Percentiles rank a stretch among this genome's conserved stretches.
These are phyloP conservation scores for Chlorella ohadii DNA, from an alignment of 139 green algal genomes.

Conservation along the genomic window DNA sequence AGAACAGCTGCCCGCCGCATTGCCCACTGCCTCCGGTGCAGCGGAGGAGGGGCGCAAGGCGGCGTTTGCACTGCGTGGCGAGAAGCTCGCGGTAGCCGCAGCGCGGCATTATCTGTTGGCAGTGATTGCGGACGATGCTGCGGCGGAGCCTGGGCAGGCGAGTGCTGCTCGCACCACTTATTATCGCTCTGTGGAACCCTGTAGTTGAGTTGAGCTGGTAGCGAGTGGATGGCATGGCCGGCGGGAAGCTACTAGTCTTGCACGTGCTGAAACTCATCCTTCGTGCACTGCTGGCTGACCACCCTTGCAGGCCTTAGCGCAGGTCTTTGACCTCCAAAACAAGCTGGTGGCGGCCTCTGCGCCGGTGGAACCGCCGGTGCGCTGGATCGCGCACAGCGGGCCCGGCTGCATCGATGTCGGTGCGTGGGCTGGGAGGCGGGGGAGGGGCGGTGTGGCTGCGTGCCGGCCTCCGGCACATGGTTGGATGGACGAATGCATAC, in stretches of 20 bases:
- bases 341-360: constrained; percentile 75
- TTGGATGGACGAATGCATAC: too few relatives aligned
- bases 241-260: too few relatives aligned
- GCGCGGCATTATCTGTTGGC: constrained; percentile 71
- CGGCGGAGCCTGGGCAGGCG: background rate
- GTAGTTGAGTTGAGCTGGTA: too few relatives aligned
- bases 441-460: background rate
- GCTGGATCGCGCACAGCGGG: background rate
- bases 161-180: background rate
- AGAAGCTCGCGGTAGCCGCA: constrained; percentile 65
- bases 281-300: too few relatives aligned
- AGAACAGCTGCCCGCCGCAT: too few relatives aligned
- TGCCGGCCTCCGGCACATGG: too few relatives aligned
- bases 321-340: constrained; percentile 81
- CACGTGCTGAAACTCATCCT: too few relatives aligned
- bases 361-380: constrained; percentile 31
- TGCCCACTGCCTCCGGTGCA: background rate
- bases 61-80: constrained; percentile 6
- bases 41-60: constrained; percentile 32
- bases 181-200: too few relatives aligned
- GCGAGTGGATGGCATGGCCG: too few relatives aligned
- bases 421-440: background rate
- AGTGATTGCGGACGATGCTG: constrained; percentile 27
- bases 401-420: constrained; percentile 1
- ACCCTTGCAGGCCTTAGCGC: constrained; percentile 32